Base-by-base conservation (phyloP, 176 grass and related monocot genomes). In the Dactylis glomerata region DNA sequence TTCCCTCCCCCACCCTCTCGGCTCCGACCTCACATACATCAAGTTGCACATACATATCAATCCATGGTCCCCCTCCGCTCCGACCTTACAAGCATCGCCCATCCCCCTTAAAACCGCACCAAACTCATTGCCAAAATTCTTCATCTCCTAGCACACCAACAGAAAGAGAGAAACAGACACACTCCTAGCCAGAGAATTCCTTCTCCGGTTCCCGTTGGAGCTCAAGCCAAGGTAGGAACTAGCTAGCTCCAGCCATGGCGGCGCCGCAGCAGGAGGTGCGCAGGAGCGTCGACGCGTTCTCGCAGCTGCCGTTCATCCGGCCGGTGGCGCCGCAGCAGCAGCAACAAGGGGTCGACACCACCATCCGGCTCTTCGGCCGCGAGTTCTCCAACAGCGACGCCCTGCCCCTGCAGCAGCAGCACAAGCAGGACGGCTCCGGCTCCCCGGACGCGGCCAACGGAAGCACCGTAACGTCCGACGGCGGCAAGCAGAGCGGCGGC, bases 311-410 rank as follows among this genome's bases (percentile, higher is more conserved):
- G 2, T 97, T 94, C 89, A 90, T 85, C 71, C 70, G 92, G 55
- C 76, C 89, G 5, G 26, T 75, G 0, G 44, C 27, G 3, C 27
- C 71, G 4, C 69, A 27, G 5, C 84, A 67, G 23, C 80, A 15
- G n/a, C 72, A 52, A 24, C 71, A 75, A 67, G 22, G 74, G 17
- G 50, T 52, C 0, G 87, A 86, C 78, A 9, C 64, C 34, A 87
- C 92, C 44, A 92, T 96, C 78, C 91, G 97, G 28, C 93, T 99
- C 37, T 99, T 99, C 76, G 97, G 97, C 82, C 57, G 91, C 70
- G 92, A 99, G 10, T 93, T 99, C 82, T 84, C 93, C 74, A 90
- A 89, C 81, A 79, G 82, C 45, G 45, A 75, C 46, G 44, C 42
- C 44, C 28, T 0, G 44, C 68, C 17, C 10, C 73, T n/a, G 46